Evolutionary conservation across 768 basidiomycete genomes (phyloP), one percentile per base, ranked within the genome.

Genomic region (Dioszegia hungarica): DNA sequence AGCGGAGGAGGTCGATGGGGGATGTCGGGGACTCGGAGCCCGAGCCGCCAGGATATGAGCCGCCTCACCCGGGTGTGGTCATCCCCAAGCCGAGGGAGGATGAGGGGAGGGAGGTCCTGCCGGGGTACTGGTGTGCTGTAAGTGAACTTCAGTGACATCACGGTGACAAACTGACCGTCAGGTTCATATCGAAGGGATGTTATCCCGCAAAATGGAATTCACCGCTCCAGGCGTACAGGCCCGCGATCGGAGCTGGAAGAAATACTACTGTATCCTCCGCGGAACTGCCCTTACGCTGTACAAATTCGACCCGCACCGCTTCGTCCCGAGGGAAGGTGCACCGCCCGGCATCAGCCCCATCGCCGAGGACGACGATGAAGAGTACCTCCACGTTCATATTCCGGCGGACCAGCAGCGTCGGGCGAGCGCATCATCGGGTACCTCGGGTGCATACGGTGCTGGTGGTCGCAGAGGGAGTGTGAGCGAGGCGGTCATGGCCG

Each of bases 171-270:
- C 28, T 46, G 19, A 28, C 38, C 20, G 31, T 14, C 58, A 75
- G 70, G 76, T 98, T 17, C 85, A 89, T 68, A 83, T 97, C 66
- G 81, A 83, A 33, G 89, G 86, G 2, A 81, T 85, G 52, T 82
- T 99, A 79, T 87, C 87, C 1, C 84, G 89, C 44, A 99, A 99
- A 80, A 83, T 92, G 85, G 95, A 99, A 79, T 98, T 99, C 71
- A 79, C 77, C 3, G 76, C 81, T 11, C 90, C 92, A 0, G 92
- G 92, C 6, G 80, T 89, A 2, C 89, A 94, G 74, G 86, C 93
- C 6, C 83, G 81, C 71, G 93, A 98, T 72, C 80, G 95, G 43
- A 89, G 90, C 70, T 99, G 95, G 95, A 83, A 88, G 58, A 80
- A 88, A 47, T 84, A 87, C 48, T 81, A 92, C 62, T 89, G 90